phyloP scores from a whole-genome alignment of 768 basidiomycete genomes.

The Boletellus ananiceps region DNA sequence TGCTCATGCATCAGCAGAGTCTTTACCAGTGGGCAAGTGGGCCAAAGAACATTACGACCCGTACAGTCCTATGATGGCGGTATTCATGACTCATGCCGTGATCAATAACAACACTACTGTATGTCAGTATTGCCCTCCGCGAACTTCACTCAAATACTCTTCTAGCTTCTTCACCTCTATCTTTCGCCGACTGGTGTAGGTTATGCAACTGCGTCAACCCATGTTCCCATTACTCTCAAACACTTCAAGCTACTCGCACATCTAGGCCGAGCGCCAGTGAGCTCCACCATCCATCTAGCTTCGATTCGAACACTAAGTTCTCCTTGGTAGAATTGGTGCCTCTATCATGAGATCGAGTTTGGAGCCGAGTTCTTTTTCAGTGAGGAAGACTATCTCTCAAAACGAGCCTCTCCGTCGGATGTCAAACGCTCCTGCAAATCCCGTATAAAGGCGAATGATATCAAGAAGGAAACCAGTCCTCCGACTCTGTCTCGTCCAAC shows the following conservation, averaged over 20 bases:
- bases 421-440: constrained; percentile 24
- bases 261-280: constrained; percentile 56
- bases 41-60: constrained; percentile 52
- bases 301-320: background rate
- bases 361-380: constrained; percentile 67
- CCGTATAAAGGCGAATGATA: constrained; percentile 26
- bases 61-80: constrained; percentile 53
- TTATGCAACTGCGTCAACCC: constrained; percentile 23
- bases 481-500: constrained; percentile 26
- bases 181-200: constrained; percentile 28
- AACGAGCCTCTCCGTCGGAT: constrained; percentile 20
- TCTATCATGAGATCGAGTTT: constrained; percentile 58
- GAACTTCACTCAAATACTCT: background rate
- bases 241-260: constrained; percentile 73
- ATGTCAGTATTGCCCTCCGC: constrained; percentile 1
- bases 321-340: constrained; percentile 40
- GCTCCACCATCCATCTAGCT: constrained; percentile 20
- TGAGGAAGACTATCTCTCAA: constrained; percentile 62
- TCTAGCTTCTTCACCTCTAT: constrained; percentile 48
- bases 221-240: constrained; percentile 68
- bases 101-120: constrained; percentile 54
- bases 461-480: constrained; percentile 41
- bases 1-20: constrained; percentile 38
- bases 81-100: constrained; percentile 70
- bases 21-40: constrained; percentile 57